phyloP scores from a whole-genome alignment of 768 basidiomycete species.

The Pilatotrama ljubarskyi region DNA sequence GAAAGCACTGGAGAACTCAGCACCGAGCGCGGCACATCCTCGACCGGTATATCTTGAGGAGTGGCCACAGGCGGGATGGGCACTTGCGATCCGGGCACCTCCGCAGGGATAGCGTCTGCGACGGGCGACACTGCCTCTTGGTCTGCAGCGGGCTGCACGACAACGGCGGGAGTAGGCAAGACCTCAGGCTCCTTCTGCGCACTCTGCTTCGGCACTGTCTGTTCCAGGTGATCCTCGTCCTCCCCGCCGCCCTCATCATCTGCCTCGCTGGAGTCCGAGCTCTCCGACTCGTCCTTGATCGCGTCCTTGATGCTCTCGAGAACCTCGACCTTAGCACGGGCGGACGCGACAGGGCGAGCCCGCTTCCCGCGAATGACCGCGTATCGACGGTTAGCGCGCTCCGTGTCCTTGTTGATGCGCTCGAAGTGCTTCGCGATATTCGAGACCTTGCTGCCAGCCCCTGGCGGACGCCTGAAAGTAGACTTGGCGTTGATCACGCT shows the following conservation, averaged over 20 bases:
- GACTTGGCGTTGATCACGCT: constrained; percentile 47
- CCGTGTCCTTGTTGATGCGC: constrained; percentile 71
- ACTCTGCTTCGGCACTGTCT: constrained; percentile 30
- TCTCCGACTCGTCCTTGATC: constrained; percentile 79
- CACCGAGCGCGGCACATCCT: constrained; percentile 37
- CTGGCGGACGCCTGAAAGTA: constrained; percentile 53
- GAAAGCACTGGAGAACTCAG: constrained; percentile 54
- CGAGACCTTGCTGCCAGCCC: constrained; percentile 71
- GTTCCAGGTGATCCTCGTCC: constrained; percentile 39
- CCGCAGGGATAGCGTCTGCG: not conserved
- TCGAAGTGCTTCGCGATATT: constrained; percentile 92
- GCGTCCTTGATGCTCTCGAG: constrained; percentile 90
- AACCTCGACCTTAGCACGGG: constrained; percentile 85
- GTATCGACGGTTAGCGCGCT: constrained; percentile 75
- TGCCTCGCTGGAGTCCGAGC: constrained; percentile 64
- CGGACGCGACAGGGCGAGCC: constrained; percentile 87
- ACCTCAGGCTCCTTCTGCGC: not conserved
- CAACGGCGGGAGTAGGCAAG: not conserved
- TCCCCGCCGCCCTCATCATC: constrained; percentile 69
- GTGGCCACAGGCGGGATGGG: not conserved
- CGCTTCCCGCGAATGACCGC: constrained; percentile 84
- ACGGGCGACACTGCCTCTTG: not conserved
- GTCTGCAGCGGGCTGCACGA: not conserved
- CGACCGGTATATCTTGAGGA: constrained; percentile 5
- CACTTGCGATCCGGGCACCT: not conserved